Evolutionary conservation across 805 yeast species (phyloP), one percentile per base, ranked within the genome.

Genomic region (Saccharomyces paradoxus): DNA sequence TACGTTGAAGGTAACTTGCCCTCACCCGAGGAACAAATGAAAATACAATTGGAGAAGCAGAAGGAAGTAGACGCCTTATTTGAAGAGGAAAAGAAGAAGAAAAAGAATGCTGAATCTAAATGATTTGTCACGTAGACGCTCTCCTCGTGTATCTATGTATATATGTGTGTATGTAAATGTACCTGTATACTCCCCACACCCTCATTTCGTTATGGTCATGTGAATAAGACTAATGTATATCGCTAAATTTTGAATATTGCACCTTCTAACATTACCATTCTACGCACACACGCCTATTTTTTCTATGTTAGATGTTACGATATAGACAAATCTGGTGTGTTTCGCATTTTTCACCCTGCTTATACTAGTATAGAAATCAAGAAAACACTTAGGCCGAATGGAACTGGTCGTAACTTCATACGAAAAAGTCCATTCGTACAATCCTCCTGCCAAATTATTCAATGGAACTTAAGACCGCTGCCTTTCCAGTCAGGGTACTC

Each of bases 1-100:
- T 78, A 88, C 63, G 83, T 90, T 52, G 86, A 87, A 60, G 95
- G 90, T 66, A 96, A 89, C 60, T 75, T 84, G 61, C 91, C 92
- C 62, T 77, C 81, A 46, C 86, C 89, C 52, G 94, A 86, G 71
- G 88, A 84, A 60, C 72, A 74, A 61, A 63, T 74, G 73, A 68
- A 73, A 58, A 61, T 68, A 53, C 79, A 75, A 64, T 52, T 73
- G 60, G 76, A 75, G 58, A 71, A 71, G 55, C 77, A 74, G 60
- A 66, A 70, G 53, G 78, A 75, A 59, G 65, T 69, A 32, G 74
- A 70, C 46, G 66, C 64, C 29, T 59, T 68, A 28, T 70, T 57
- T 53, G 71, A 68, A 55, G 60, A 67, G 51, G 59, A 60, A 55
- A 69, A 68, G 62, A 59, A 57, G 32, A 59, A 60, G 44, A 55